phyloP scores from a whole-genome alignment of 164 flowering plant species.

The Hamamelis virginiana region DNA sequence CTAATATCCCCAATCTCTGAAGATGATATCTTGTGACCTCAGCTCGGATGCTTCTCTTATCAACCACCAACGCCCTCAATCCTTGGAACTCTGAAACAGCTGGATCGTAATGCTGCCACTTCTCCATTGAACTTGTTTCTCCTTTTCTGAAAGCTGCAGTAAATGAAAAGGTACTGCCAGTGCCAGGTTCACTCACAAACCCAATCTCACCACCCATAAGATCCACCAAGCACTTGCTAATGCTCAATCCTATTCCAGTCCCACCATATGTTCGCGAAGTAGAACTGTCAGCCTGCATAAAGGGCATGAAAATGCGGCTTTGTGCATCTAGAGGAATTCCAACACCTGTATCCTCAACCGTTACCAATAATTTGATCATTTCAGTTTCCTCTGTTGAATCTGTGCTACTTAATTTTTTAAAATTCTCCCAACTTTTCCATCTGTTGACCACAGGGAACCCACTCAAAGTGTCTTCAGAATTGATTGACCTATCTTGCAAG shows the following conservation, averaged over 20 bases:
- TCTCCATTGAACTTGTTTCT: constrained; percentile 38
- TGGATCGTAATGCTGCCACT: constrained; percentile 37
- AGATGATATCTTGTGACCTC: constrained; percentile 86
- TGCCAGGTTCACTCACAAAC: constrained; percentile 68
- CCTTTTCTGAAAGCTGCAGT: constrained; percentile 55
- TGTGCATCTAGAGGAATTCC: constrained; percentile 83
- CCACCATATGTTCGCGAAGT: constrained; percentile 93
- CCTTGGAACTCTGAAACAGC: constrained; percentile 56
- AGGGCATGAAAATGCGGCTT: constrained; percentile 77
- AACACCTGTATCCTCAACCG: constrained; percentile 92
- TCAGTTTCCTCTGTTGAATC: constrained; percentile 31
- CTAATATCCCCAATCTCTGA: constrained; percentile 68
- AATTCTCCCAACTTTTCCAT: constrained; percentile 76
- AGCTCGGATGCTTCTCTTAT: constrained; percentile 68
- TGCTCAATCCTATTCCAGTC: constrained; percentile 94
- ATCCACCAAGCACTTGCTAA: constrained; percentile 77
- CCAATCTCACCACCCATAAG: constrained; percentile 94
- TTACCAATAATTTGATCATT: constrained; percentile 57
- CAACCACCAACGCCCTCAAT: constrained; percentile 67
- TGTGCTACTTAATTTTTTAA: constrained; percentile 32
- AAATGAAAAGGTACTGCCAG: constrained; percentile 85
- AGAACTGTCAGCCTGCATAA: constrained; percentile 96
- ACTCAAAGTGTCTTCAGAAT: constrained; percentile 58
- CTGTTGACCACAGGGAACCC: constrained; percentile 77
- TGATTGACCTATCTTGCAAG: constrained; percentile 24